Conservation (phyloP, 2,329 filamentous ascomycete species). For the Hypoxylon sp. region DNA sequence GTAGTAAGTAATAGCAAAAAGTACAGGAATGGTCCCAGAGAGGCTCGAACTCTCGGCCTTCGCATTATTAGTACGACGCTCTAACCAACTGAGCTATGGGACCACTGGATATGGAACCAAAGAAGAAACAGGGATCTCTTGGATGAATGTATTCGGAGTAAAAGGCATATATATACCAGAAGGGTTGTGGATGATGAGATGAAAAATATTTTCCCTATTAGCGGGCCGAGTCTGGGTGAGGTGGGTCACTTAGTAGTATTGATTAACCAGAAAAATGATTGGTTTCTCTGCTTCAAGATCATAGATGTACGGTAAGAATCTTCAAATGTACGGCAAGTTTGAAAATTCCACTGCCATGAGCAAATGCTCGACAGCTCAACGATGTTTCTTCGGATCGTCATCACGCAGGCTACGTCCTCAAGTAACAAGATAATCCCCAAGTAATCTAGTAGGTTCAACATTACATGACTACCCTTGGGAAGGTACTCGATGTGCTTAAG, state of each 20-base stretch:
- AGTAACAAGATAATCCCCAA: too few species aligned
- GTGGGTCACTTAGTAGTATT: not conserved
- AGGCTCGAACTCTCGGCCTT: constrained; percentile 38
- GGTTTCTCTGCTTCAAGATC: not conserved
- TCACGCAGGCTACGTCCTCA: not conserved
- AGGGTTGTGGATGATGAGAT: not conserved
- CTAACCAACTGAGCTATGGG: constrained; percentile 39
- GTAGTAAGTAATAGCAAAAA: not conserved
- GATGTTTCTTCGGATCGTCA: not conserved
- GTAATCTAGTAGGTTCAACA: too few species aligned
- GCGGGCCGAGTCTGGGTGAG: not conserved
- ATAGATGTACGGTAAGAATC: not conserved
- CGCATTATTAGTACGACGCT: constrained; percentile 40
- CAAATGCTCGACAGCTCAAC: not conserved
- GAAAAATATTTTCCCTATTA: not conserved
- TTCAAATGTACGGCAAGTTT: not conserved
- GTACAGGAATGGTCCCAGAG: constrained; percentile 28
- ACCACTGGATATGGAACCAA: constrained; percentile 6
- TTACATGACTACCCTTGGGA: too few species aligned
- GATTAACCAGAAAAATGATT: not conserved
- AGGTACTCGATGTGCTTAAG: too few species aligned
- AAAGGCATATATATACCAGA: not conserved
- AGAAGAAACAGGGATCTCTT: not conserved
- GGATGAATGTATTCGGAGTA: not conserved
- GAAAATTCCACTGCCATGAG: not conserved